Percentiles rank a stretch among this genome's conserved stretches.
These are phyloP conservation scores for Vaccinium vitisidaea DNA, from an alignment of 148 eudicot genomes.

Conservation along the genomic window DNA sequence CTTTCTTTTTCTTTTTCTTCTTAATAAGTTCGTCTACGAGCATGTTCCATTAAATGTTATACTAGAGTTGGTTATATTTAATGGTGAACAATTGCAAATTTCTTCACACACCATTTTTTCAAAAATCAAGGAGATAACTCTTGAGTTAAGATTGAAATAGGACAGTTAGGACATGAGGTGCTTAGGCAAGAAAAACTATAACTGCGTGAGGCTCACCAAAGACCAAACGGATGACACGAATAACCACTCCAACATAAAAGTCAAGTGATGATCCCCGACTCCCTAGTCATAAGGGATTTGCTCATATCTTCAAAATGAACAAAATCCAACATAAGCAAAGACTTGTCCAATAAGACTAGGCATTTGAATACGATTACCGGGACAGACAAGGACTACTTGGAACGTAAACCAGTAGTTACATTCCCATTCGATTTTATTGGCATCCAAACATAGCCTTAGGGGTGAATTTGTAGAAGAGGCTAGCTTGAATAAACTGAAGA, in stretches of 20 bases:
- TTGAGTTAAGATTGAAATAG: not conserved
- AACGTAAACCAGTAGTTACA: too few species aligned
- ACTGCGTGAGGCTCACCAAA: not conserved
- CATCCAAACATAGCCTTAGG: too few species aligned
- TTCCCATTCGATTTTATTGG: too few species aligned
- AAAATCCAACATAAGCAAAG: not conserved
- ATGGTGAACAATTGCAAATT: not conserved
- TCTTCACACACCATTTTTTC: not conserved
- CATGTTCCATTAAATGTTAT: not conserved
- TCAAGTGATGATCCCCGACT: not conserved
- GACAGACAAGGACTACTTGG: too few species aligned
- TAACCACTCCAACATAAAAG: not conserved
- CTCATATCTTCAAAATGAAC: not conserved
- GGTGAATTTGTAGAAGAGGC: too few species aligned
- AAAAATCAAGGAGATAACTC: not conserved
- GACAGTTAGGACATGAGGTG: not conserved
- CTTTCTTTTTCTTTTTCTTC: not conserved
- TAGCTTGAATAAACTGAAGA: not conserved
- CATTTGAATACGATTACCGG: not conserved
- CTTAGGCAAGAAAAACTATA: not conserved
- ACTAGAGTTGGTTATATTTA: not conserved
- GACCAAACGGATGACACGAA: not conserved
- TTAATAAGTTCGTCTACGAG: not conserved
- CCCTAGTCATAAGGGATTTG: not conserved
- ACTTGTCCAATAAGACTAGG: not conserved